Conservation (phyloP, 345 rosid species). For the Aurinia saxatilis region DNA sequence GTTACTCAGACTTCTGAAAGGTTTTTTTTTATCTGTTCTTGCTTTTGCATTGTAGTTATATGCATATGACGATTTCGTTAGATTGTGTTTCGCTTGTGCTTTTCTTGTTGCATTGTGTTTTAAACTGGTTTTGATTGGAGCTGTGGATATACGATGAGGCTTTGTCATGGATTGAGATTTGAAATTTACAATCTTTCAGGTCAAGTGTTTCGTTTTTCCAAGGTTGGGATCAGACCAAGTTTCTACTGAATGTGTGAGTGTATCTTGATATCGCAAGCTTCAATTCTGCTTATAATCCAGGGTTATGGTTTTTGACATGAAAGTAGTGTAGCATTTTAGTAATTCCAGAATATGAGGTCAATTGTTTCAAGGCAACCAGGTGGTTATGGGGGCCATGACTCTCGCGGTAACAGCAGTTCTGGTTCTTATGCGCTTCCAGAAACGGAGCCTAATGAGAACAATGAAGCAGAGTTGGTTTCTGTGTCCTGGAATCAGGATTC, state of each 20-base stretch:
- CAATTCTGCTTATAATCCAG: background rate
- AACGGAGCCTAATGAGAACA: slow-evolving; percentile 25
- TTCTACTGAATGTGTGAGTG: slow-evolving; percentile 1
- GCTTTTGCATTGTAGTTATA: background rate
- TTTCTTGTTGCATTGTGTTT: slow-evolving; percentile 6
- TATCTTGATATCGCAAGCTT: background rate
- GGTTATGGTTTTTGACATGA: slow-evolving; percentile 15
- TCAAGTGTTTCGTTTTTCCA: background rate
- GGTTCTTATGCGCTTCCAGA: slow-evolving; percentile 30
- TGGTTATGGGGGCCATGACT: slow-evolving; percentile 28
- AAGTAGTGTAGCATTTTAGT: slow-evolving; percentile 20
- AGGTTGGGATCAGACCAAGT: slow-evolving; percentile 1
- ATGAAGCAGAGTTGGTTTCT: slow-evolving; percentile 49
- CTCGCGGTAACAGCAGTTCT: slow-evolving; percentile 24
- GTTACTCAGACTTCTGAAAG: background rate
- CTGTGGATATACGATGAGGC: background rate
- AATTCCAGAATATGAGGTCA: slow-evolving; percentile 41
- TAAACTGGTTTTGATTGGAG: slow-evolving; percentile 2
- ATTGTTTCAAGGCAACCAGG: slow-evolving; percentile 35
- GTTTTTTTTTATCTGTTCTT: background rate
- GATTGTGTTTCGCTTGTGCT: background rate
- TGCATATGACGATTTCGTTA: background rate
- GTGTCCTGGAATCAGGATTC: slow-evolving; percentile 83
- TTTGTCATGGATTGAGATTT: background rate
- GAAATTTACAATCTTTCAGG: slow-evolving; percentile 1